Evolutionary conservation across 1,284 basidiomycete genomes (phyloP), one percentile per base, ranked within the genome.

Genomic region (Cryptococcus depauperatus): DNA sequence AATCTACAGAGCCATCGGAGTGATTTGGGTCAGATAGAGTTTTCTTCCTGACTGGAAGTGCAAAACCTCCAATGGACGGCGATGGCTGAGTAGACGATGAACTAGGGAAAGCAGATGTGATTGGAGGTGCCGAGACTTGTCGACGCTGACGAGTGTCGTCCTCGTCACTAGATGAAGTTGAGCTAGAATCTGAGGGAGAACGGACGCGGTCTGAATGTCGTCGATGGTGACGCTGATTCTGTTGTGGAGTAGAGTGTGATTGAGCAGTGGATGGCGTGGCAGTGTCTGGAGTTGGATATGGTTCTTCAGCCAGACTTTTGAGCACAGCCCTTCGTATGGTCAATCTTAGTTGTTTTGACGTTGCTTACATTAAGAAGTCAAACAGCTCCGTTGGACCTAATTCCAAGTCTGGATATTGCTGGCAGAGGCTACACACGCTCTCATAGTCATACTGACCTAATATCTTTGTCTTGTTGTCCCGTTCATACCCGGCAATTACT

Each of bases 161-260:
- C 29, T 52, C 52, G 18, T 61, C 61, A 5, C 56, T 54, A 1
- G 56, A 54, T 8, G 58, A 63, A 4, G 55, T 55, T 13, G 58
- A 55, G 19, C 50, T 48, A 4, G 63, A 64, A 5, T 68, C 67
- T 1, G 63, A 66, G 4, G 63, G 59, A 5, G 66, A 65, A 7
- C 59, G 56, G 34, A 69, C 57, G 6, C 68, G 57, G 37, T 65
- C 61, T 6, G 64, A 67, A 16, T 53, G 46, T 5, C 59, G 54
- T 2, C 64, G 58, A 5, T 41, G 38, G 22, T 47, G 50, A 26
- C 35, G 33, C 8, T 18, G 33, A 34, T 44, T 43, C 30, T 47
- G 16, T 19, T 58, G 58, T 1, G 61, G 56, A 6, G 50, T 18
- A 53, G 25, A n/a, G n/a, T 47, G 16, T 19, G 59, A 57, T 1